Percentiles rank a stretch among this genome's conserved stretches.
Evolutionary conservation across 2,329 filamentous ascomycete species (phyloP).

Genomic region (Cladosporium sp.): DNA sequence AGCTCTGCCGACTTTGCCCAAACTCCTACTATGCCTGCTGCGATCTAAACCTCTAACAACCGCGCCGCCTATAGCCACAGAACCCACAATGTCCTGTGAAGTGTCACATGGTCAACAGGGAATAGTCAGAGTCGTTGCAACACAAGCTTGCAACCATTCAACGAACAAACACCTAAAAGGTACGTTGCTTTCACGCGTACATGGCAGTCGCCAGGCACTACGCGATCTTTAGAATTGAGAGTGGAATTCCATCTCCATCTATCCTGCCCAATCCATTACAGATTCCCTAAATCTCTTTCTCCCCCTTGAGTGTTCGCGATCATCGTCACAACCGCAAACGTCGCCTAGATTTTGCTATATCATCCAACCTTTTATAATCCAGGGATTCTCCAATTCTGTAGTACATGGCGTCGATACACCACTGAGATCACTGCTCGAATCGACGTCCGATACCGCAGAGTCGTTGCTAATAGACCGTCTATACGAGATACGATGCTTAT

Average conservation of each 20-base stretch:
- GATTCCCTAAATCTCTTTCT: conserved; percentile 9
- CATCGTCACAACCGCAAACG: not conserved
- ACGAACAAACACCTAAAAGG: no score
- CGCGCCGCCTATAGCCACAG: no score
- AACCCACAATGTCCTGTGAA: no score
- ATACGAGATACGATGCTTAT: conserved; percentile 5
- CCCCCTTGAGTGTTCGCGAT: not conserved
- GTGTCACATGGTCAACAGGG: no score
- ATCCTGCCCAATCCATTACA: not conserved
- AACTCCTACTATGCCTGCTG: no score
- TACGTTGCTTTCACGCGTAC: not conserved
- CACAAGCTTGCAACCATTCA: no score
- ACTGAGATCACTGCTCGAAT: not conserved
- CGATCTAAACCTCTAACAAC: no score
- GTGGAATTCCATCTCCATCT: not conserved
- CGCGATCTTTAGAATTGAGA: not conserved
- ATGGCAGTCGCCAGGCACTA: not conserved
- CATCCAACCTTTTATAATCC: conserved; percentile 4
- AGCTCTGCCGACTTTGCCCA: no score
- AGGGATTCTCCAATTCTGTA: not conserved
- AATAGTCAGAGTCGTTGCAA: no score
- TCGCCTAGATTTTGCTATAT: not conserved
- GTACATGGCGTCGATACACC: not conserved
- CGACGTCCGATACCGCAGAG: conserved; percentile 11
- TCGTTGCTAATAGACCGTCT: not conserved